Conservation (phyloP, 306 rosid species). For the Malus orientalis region DNA sequence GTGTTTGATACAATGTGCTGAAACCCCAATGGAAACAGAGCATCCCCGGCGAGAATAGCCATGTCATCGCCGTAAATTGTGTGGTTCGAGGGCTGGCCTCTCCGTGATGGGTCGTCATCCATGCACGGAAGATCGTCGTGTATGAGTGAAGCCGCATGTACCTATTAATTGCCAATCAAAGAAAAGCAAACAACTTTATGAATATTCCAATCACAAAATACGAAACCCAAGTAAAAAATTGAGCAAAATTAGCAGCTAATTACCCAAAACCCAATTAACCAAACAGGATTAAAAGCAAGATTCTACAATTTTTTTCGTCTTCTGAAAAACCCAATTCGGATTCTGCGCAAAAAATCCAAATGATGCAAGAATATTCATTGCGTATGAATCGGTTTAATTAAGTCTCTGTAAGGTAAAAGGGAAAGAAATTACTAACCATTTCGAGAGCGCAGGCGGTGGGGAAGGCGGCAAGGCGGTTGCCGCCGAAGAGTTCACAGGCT, state of each 20-base stretch:
- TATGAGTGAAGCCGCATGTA: constrained; percentile 87
- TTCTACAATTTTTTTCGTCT: background rate
- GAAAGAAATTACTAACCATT: constrained; percentile 44
- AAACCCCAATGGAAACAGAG: constrained; percentile 87
- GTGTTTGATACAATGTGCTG: constrained; percentile 85
- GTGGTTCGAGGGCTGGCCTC: constrained; percentile 91
- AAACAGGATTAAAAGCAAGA: background rate
- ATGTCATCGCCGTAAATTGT: constrained; percentile 73
- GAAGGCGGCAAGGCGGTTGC: constrained; percentile 69
- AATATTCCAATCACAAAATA: background rate
- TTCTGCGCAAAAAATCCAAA: background rate
- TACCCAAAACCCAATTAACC: background rate
- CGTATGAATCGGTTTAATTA: background rate
- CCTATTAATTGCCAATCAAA: constrained; percentile 37
- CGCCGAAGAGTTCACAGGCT: constrained; percentile 80
- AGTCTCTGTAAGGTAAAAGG: background rate
- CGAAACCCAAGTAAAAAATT: background rate
- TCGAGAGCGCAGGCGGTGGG: constrained; percentile 97
- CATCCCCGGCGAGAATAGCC: constrained; percentile 91
- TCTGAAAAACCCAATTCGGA: background rate
- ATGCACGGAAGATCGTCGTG: constrained; percentile 95
- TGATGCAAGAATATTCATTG: background rate
- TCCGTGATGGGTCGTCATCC: constrained; percentile 80
- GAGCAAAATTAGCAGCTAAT: background rate
- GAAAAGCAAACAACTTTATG: background rate